A percentile compares a stretch with the other conserved stretches of the same genome.
Conservation (phyloP, 805 yeast species). For the Candida ortonii region DNA sequence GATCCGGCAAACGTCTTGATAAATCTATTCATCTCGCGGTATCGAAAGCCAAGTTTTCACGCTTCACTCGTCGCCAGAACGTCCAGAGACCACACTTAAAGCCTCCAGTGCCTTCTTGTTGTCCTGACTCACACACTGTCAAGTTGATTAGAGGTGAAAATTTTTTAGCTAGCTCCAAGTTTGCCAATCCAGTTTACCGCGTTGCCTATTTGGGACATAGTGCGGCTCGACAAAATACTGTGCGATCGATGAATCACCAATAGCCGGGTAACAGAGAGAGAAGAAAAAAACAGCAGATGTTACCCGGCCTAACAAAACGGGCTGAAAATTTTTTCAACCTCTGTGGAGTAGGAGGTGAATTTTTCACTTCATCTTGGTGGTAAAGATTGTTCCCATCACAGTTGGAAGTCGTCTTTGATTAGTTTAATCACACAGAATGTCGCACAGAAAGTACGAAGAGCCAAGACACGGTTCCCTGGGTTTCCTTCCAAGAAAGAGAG, state of each 20-base stretch:
- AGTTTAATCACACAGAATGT: slow-evolving; percentile 51
- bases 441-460: slow-evolving; percentile 99
- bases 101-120: too few relatives aligned
- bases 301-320: slow-evolving; percentile 11
- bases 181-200: too few relatives aligned
- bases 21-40: neutral
- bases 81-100: too few relatives aligned
- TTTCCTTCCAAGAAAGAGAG: slow-evolving; percentile 99
- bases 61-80: too few relatives aligned
- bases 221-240: slow-evolving; percentile 6
- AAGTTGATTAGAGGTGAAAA: slow-evolving; percentile 15
- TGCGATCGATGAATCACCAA: neutral
- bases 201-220: slow-evolving; percentile 20
- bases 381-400: neutral
- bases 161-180: slow-evolving; percentile 13
- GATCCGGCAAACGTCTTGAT: neutral
- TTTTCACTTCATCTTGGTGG: too few relatives aligned
- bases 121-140: slow-evolving; percentile 4
- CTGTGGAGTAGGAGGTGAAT: too few relatives aligned
- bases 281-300: neutral
- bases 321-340: slow-evolving; percentile 2
- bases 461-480: slow-evolving; percentile 99
- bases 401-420: slow-evolving; percentile 3
- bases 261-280: slow-evolving; percentile 2
- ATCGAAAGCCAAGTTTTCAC: too few relatives aligned